Percentiles rank a stretch among this genome's conserved stretches.
These are phyloP conservation scores for Isatis tinctoria DNA, from an alignment of 345 rosid genomes.

Conservation along the genomic window DNA sequence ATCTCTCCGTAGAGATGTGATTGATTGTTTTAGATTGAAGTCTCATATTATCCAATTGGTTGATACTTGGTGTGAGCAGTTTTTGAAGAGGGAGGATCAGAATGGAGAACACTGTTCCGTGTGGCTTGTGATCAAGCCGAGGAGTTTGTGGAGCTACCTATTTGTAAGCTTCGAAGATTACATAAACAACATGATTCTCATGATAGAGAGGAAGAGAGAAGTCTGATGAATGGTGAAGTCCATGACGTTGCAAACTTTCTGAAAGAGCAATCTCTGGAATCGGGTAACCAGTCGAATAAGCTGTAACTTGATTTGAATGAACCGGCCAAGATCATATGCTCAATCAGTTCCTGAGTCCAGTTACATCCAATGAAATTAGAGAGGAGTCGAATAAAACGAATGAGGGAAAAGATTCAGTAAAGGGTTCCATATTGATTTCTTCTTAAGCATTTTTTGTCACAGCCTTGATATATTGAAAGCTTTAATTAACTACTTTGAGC, in stretches of 20 bases:
- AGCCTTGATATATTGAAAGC: background rate
- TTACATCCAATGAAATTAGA: background rate
- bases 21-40: too few species aligned
- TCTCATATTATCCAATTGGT: too few species aligned
- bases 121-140: too few species aligned
- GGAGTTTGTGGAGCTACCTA: too few species aligned
- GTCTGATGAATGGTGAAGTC: slow-evolving; percentile 18
- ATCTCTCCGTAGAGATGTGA: too few species aligned
- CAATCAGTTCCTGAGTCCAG: slow-evolving; percentile 27
- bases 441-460: background rate
- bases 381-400: slow-evolving; percentile 11
- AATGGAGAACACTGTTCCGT: too few species aligned
- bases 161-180: too few species aligned
- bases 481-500: slow-evolving; percentile 7
- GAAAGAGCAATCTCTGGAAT: slow-evolving; percentile 21
- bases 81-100: too few species aligned
- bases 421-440: background rate
- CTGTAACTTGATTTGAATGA: slow-evolving; percentile 47
- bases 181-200: too few species aligned
- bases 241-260: slow-evolving; percentile 2
- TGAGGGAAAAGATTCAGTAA: background rate
- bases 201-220: slow-evolving; percentile 34
- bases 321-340: slow-evolving; percentile 29
- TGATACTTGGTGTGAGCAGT: too few species aligned
- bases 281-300: slow-evolving; percentile 12